Evolutionary conservation across 2,329 filamentous ascomycete species (phyloP).

Genomic region (Phoma herbarum): DNA sequence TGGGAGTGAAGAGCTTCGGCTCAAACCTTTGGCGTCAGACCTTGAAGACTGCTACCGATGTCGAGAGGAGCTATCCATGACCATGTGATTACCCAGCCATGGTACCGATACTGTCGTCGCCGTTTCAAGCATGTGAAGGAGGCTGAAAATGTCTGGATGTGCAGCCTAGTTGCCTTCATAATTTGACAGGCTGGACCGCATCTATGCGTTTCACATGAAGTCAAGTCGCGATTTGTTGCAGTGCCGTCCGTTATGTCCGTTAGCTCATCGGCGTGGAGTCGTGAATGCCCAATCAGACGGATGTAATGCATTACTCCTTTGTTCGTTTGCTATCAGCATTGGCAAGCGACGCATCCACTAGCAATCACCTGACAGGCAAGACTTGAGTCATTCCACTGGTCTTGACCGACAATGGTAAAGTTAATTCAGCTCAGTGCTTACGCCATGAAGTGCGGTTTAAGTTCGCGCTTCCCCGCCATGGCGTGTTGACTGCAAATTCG

Average conservation of each 20-base stretch:
- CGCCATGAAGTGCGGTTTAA: slow-evolving; percentile 1
- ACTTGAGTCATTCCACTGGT: background rate
- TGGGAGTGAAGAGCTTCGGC: background rate
- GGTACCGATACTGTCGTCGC: background rate
- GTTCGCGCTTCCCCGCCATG: slow-evolving; percentile 18
- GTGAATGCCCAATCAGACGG: background rate
- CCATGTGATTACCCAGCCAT: background rate
- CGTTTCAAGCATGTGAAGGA: background rate
- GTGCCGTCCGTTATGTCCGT: background rate
- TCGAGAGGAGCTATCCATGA: background rate
- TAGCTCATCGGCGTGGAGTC: background rate
- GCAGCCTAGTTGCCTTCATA: background rate
- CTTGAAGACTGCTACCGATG: background rate
- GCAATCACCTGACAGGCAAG: background rate
- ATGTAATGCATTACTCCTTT: background rate
- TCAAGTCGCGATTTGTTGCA: background rate
- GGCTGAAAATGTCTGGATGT: background rate
- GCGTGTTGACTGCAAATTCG: slow-evolving; percentile 7
- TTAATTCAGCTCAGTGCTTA: slow-evolving; percentile 6
- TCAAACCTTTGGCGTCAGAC: background rate
- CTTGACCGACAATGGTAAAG: background rate
- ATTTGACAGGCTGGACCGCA: background rate
- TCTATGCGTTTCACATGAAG: slow-evolving; percentile 1
- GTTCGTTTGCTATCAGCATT: background rate
- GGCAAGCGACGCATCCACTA: slow-evolving; percentile 1